These are phyloP conservation scores for Cucurbita maxima DNA, from an alignment of 306 rosid genomes.

Conservation along the genomic window DNA sequence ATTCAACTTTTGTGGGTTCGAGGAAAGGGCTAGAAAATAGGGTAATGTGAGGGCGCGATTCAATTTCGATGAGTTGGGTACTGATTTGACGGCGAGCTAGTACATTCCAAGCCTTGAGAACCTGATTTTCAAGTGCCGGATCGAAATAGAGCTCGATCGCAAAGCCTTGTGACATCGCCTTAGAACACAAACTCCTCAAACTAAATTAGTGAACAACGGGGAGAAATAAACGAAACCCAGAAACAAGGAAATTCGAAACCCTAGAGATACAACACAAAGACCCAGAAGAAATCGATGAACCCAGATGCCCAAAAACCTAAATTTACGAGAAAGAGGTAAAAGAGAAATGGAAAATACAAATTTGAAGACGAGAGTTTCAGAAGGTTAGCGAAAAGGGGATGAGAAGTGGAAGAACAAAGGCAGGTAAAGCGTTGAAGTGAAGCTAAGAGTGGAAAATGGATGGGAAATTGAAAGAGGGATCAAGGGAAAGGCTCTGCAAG, in stretches of 20 bases:
- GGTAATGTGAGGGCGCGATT: conserved; percentile 92
- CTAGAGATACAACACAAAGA: background rate
- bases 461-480: background rate
- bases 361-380: background rate
- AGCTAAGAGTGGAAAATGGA: conserved; percentile 18
- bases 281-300: conserved; percentile 6
- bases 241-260: background rate
- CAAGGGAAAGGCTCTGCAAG: background rate
- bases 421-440: conserved; percentile 21
- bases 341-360: conserved; percentile 1
- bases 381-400: background rate
- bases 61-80: conserved; percentile 70
- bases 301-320: background rate
- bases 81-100: conserved; percentile 85
- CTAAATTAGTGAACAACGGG: background rate
- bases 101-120: conserved; percentile 89
- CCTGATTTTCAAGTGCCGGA: conserved; percentile 89
- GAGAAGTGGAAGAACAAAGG: background rate
- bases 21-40: conserved; percentile 48
- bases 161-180: conserved; percentile 62
- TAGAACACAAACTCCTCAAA: background rate
- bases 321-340: background rate
- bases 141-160: conserved; percentile 90
- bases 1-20: conserved; percentile 51
- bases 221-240: conserved; percentile 16